Percentiles rank a stretch among this genome's conserved stretches.
phyloP scores from a whole-genome alignment of 2,329 filamentous ascomycete genomes.

The Colletotrichum costaricense region DNA sequence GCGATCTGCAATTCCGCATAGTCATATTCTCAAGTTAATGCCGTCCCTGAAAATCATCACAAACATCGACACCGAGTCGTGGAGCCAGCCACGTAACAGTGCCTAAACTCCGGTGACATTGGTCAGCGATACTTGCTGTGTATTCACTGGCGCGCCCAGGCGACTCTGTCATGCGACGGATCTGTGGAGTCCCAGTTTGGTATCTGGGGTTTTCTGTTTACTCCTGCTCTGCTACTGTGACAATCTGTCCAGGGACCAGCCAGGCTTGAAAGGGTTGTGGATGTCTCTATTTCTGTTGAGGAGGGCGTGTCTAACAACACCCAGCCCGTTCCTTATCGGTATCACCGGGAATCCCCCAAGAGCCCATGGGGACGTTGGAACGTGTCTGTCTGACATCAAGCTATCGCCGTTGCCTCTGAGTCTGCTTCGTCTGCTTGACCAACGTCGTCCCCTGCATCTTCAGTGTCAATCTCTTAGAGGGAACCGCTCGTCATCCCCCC shows the following conservation, averaged over 20 bases:
- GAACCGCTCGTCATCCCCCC: neutral
- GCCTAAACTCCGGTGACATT: neutral
- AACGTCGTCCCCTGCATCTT: neutral
- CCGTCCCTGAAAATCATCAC: neutral
- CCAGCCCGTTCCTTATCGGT: conserved; percentile 28
- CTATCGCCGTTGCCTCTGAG: neutral
- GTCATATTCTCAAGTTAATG: neutral
- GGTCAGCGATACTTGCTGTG: neutral
- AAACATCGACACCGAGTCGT: neutral
- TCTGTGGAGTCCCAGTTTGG: neutral
- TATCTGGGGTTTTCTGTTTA: neutral
- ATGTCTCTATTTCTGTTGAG: conserved; percentile 28
- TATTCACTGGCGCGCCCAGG: neutral
- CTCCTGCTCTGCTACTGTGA: neutral
- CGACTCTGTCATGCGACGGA: neutral
- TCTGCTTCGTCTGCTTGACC: neutral
- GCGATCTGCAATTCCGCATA: neutral
- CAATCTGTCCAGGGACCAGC: neutral
- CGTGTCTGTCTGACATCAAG: conserved; percentile 23
- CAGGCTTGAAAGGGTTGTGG: neutral
- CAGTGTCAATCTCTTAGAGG: neutral
- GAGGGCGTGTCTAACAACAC: neutral
- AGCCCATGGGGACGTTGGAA: conserved; percentile 7
- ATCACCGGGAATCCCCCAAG: neutral
- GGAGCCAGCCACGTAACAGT: conserved; percentile 8